Base-by-base conservation (phyloP, 495 filamentous ascomycete genomes). In the Trichocladium uniseriatum region DNA sequence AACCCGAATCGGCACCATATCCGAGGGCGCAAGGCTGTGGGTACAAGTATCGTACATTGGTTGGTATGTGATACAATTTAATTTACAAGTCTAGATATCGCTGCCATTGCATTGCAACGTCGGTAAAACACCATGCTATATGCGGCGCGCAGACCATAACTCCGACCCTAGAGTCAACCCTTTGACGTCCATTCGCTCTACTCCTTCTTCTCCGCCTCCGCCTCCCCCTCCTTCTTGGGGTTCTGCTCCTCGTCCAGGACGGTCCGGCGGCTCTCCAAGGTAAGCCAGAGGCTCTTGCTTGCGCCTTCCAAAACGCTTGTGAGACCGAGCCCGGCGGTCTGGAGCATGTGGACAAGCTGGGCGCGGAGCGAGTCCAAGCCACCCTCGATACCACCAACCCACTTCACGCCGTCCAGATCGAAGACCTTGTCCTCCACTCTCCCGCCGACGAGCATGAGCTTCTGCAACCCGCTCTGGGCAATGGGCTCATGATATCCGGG, bases 381-480 rank as follows among this genome's bases (percentile, higher is more conserved):
- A 43, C 83, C 84, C 56, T 84, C 75, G 59, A 97, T 86, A n/a
- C 79, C 76, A 36, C 84, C 87, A 43, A 97, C 79, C 86, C 87
- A 92, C 62, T 81, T 84, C 48, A 86, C 72, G 53, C 86, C 82
- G 15, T 82, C 81, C 24, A 75, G 59, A 68, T 98, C 94, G 57
- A 97, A 87, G 38, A 89, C 84, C 68, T 78, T 79, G 51, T 84
- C 84, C 55, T 82, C 79, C 20, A 95, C 79, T 46, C 92, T 76
- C 15, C 89, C 89, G 47, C 87, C 94, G 37, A 97, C 67, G 29
- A 98, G 58, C 63, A 94, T 69, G 48, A 97, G 66, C 69, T 98
- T 98, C 65, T 85, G 80, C 58, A 97, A 60, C 35, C 87, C 94
- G 43, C 65, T 75, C 69, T 94, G 87, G 35, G 87, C 82, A 11